A percentile compares a stretch with the other conserved stretches of the same genome.
Conservation (phyloP, 2,329 filamentous ascomycete genomes). For the Harringtonia aguacate region DNA sequence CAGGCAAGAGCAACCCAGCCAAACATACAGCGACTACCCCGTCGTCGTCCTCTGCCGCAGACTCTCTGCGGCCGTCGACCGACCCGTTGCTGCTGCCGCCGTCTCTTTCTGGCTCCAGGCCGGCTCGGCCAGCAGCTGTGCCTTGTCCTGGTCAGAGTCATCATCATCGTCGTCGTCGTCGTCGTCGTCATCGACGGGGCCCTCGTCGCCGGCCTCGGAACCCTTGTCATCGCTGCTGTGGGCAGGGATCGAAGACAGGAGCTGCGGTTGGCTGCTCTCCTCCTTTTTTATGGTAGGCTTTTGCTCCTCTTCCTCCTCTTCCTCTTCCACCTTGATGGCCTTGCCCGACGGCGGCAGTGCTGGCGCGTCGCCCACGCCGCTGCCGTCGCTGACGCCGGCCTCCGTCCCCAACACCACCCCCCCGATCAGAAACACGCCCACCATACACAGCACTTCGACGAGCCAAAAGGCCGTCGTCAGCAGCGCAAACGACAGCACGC, state of each 20-base stretch:
- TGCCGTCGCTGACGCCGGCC: background rate
- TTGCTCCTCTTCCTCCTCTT: background rate
- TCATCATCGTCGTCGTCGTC: background rate
- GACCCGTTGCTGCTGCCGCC: background rate
- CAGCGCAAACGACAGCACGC: constrained; percentile 55
- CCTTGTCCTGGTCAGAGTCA: background rate
- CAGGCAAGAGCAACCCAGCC: too few species aligned
- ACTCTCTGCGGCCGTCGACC: background rate
- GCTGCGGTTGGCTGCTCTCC: background rate
- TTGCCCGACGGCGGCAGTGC: background rate
- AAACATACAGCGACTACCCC: too few species aligned
- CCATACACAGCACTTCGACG: constrained; percentile 58
- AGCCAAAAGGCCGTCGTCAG: constrained; percentile 68
- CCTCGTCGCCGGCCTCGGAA: background rate
- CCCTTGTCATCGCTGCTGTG: background rate
- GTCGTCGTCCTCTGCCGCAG: background rate
- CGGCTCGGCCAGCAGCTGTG: background rate
- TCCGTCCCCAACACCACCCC: constrained; percentile 19
- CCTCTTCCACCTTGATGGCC: background rate
- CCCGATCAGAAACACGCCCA: constrained; percentile 52
- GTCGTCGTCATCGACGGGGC: background rate
- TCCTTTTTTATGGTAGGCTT: background rate
- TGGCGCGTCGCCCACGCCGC: background rate
- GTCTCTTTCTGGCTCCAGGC: background rate
- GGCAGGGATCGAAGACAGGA: background rate